phyloP scores from a whole-genome alignment of 495 filamentous ascomycete genomes.

The Hypoxylon fuscum region DNA sequence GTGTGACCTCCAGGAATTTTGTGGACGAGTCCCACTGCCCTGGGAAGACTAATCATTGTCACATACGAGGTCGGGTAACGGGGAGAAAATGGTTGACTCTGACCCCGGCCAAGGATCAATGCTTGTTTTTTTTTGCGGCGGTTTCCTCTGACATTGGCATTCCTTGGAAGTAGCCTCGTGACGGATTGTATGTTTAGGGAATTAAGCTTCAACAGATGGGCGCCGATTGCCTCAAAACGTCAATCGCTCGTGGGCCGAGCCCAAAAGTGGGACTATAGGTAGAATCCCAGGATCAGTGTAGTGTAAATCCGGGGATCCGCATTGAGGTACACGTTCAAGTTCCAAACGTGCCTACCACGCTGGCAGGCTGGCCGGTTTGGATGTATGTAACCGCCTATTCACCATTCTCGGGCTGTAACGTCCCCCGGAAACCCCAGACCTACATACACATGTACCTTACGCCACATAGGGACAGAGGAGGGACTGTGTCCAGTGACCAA shows the following conservation, averaged over 20 bases:
- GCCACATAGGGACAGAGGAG: conserved; percentile 18
- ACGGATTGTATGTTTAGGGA: conserved; percentile 1
- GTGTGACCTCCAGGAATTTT: conserved; percentile 37
- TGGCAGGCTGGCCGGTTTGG: too few relatives aligned
- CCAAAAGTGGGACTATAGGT: conserved; percentile 11
- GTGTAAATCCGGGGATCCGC: conserved; percentile 25
- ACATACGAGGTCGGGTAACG: conserved; percentile 26
- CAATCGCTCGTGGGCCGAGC: conserved; percentile 22
- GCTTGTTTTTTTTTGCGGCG: conserved; percentile 3
- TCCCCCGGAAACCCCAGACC: neutral
- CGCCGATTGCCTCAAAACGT: conserved; percentile 27
- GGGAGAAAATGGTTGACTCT: neutral
- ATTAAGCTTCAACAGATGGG: too few relatives aligned
- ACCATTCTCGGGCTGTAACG: conserved; percentile 14
- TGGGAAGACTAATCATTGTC: conserved; percentile 21
- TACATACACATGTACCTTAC: neutral
- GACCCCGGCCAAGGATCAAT: conserved; percentile 19
- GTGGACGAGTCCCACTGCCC: conserved; percentile 30
- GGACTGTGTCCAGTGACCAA: conserved; percentile 39
- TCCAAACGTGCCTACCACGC: too few relatives aligned
- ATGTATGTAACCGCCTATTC: conserved; percentile 2
- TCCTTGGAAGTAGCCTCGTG: conserved; percentile 24
- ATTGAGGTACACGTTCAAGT: too few relatives aligned
- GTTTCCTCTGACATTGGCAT: conserved; percentile 18
- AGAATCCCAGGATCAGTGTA: conserved; percentile 15